Evolutionary conservation across 495 filamentous ascomycete genomes (phyloP), one percentile per base, ranked within the genome.

Genomic region (Darksidea phi): DNA sequence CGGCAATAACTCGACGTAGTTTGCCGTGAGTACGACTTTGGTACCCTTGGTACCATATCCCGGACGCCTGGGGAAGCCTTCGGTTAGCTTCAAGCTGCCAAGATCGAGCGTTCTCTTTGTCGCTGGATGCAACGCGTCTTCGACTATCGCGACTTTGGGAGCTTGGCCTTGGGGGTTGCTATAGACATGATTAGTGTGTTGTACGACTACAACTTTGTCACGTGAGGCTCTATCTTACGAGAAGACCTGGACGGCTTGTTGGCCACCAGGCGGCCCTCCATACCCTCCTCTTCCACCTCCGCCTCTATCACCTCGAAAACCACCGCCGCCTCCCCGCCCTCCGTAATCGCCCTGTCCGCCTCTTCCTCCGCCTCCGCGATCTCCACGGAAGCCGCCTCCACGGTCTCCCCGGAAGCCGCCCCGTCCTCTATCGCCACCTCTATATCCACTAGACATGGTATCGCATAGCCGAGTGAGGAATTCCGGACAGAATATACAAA

Each of bases 41-140:
- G 21, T 52, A n/a, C 79, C 79, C 45, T 64, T 34, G 3, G 66
- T 74, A 10, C 76, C 79, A 69, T 76, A 82, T 2, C 67, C 72
- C 10, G 74, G 76, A 6, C 79, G 75, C 1, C 53, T 62, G 18
- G 73, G 73, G 26, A 74, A 57, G n/a, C 17, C 26, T n/a, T 50
- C 48, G 20, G n/a, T 49, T 28, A 64, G 36, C 23, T 25, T 36
- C 36, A 64, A 23, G 32, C 24, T 48, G 4, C 18, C 42, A 59
- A 59, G 56, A 51, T 24, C 48, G 36, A 46, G 56, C 41, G 41
- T 34, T 11, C 28, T 36, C 38, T 53, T 52, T 11, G 20, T 23
- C 18, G 43, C 12, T 26, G 26, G 36, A 47, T 58, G 50, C 46
- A 54, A 38, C 20, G 45, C 48, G 46, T 63, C 36, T 48, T 67